Conservation (phyloP, 495 filamentous ascomycete species). For the Xylaria scruposa region DNA sequence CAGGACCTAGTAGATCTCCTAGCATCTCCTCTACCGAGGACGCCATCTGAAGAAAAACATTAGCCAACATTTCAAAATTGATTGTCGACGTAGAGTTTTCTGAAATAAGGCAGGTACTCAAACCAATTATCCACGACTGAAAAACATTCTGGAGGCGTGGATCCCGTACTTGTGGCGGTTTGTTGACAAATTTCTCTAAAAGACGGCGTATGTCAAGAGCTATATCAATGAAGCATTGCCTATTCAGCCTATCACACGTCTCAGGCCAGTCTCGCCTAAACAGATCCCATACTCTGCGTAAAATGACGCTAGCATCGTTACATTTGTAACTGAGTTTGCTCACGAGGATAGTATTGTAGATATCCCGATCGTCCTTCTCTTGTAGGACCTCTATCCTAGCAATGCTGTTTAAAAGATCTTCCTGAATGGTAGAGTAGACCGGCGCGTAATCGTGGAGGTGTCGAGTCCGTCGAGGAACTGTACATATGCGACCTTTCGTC, state of each 20-base stretch:
- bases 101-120: not conserved
- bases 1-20: not conserved
- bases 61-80: not conserved
- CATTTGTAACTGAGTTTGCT: slow-evolving; percentile 18
- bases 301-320: slow-evolving; percentile 5
- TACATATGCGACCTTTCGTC: not conserved
- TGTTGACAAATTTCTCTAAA: not conserved
- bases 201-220: not conserved
- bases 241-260: not conserved
- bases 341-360: not conserved
- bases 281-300: not conserved
- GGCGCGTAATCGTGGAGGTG: not conserved
- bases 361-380: not conserved
- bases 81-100: not conserved
- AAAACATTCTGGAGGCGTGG: not conserved
- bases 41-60: slow-evolving; percentile 20
- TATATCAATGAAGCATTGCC: not conserved
- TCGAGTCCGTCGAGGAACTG: not conserved
- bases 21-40: not conserved
- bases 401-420: not conserved
- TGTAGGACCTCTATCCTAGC: not conserved
- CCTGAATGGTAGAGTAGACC: not conserved
- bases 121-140: not conserved
- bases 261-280: not conserved
- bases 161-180: not conserved